Evolutionary conservation across 768 basidiomycete species (phyloP).

Genomic region (Hygrophoropsis aurantiaca): DNA sequence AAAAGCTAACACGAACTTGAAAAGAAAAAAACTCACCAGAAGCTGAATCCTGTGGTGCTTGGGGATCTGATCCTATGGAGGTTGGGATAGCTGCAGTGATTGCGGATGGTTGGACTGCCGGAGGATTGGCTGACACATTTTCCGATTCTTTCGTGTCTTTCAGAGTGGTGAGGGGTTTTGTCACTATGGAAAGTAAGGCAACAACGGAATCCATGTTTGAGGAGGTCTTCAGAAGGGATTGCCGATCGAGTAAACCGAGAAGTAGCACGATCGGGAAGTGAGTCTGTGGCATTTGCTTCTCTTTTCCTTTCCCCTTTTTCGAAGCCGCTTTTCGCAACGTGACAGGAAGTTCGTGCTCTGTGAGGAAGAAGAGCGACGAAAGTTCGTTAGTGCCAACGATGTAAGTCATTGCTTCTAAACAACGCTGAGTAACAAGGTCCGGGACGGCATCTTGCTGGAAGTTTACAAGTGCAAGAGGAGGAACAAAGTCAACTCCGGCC

Average conservation of each 20-base stretch:
- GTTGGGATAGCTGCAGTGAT: slow-evolving; percentile 12
- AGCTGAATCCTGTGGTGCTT: neutral
- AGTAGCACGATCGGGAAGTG: slow-evolving; percentile 92
- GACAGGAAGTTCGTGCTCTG: slow-evolving; percentile 88
- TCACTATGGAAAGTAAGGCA: slow-evolving; percentile 82
- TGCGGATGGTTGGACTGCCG: slow-evolving; percentile 18
- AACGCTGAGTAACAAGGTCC: slow-evolving; percentile 91
- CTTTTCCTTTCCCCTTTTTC: slow-evolving; percentile 95
- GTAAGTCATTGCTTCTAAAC: slow-evolving; percentile 85
- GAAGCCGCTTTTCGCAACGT: slow-evolving; percentile 65
- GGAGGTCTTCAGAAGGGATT: slow-evolving; percentile 81
- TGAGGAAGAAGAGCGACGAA: slow-evolving; percentile 91
- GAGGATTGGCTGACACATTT: slow-evolving; percentile 4
- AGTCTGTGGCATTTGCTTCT: slow-evolving; percentile 75
- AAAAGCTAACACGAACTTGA: too few relatives aligned
- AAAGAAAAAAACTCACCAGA: neutral
- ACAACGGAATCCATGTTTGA: slow-evolving; percentile 94
- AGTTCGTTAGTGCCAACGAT: slow-evolving; percentile 85
- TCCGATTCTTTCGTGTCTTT: slow-evolving; percentile 45
- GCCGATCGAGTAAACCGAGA: slow-evolving; percentile 83
- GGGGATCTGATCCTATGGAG: slow-evolving; percentile 14
- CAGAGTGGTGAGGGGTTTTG: slow-evolving; percentile 72
- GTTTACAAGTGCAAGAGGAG: slow-evolving; percentile 47
- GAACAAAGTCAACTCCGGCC: slow-evolving; percentile 50
- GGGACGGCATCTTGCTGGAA: slow-evolving; percentile 81